Base-by-base conservation (phyloP, 2,329 filamentous ascomycete species). In the Lasiodiplodia gonubiensis region DNA sequence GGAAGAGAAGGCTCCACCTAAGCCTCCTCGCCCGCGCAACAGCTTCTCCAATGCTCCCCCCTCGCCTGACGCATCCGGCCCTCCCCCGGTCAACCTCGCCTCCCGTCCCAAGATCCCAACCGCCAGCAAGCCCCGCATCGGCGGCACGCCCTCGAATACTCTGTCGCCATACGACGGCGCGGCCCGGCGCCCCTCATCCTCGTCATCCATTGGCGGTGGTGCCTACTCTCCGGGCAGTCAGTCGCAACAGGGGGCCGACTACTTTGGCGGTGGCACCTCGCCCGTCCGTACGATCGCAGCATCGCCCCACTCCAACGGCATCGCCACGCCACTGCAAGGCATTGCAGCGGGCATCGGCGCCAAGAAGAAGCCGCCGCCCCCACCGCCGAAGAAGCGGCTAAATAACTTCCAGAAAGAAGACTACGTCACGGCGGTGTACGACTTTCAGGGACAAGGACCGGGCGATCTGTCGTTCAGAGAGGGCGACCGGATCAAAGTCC, bases 351-450 rank as follows among this genome's bases (percentile, higher is more conserved):
- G 64, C 18, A 68, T 68, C 35, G 74, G 76, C 55, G 81, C 78
- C 4, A 92, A 91, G 80, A 94, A 94, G 82, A 91, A 91, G 78
- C 89, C 89, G 1, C 90, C 91, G 0, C 92, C 92, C 0, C 90
- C 91, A 0, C 86, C 86, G 21, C 84, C 86, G 2, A 90, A 91
- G 78, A 84, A 86, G 67, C 78, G 81, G 14, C 80, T 84, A 1
- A 83, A 82, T 42, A 80, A 81, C 67, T 77, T 75, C 49, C 82
- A 84, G 70, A 53, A 42, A 11, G 79, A 80, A 16, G 85, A 84
- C 70, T 92, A 83, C 70, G 90, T 92, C 25, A 88, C 89, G 12
- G 92, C 92, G 8, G 81, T 92, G 73, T 95, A 92, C 77, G 86
- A 90, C 70, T 96, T 93, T 75, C 83, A 84, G 1, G 91, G 90